phyloP scores from a whole-genome alignment of 2,329 filamentous ascomycete species.

The Neoascochyta sp. region DNA sequence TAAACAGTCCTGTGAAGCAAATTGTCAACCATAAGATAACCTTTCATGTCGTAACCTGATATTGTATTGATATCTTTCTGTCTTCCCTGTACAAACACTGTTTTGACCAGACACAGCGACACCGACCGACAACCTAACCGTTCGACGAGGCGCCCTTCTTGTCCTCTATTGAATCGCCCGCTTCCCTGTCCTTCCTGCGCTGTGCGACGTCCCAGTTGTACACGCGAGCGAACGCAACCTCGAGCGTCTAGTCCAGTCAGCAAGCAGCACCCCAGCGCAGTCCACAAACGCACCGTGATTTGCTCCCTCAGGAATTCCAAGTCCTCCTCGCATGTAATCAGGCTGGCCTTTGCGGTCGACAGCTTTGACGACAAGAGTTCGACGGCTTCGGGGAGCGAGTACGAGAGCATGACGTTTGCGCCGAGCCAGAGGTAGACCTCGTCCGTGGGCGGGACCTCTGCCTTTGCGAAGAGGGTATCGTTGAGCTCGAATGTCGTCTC shows the following conservation, averaged over 20 bases:
- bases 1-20: too few species aligned
- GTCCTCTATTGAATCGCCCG: constrained; percentile 45
- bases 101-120: too few species aligned
- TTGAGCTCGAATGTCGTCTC: constrained; percentile 95
- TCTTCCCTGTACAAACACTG: too few species aligned
- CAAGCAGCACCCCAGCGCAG: too few species aligned
- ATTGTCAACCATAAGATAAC: too few species aligned
- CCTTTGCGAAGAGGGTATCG: constrained; percentile 90
- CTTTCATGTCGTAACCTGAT: too few species aligned
- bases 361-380: constrained; percentile 73
- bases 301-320: constrained; percentile 93
- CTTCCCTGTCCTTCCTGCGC: constrained; percentile 83
- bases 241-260: constrained; percentile 66
- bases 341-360: constrained; percentile 70
- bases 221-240: constrained; percentile 93
- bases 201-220: constrained; percentile 99
- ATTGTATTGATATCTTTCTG: too few species aligned
- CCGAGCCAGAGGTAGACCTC: constrained; percentile 99
- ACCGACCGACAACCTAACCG: too few species aligned
- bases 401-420: constrained; percentile 96
- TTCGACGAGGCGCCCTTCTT: constrained; percentile 28
- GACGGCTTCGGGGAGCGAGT: constrained; percentile 85
- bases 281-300: constrained; percentile 65
- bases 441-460: constrained; percentile 73
- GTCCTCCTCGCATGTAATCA: constrained; percentile 92